A percentile compares a stretch with the other conserved stretches of the same genome.
These are phyloP conservation scores for Collariella sp. DNA, from an alignment of 495 filamentous ascomycete species.

Conservation along the genomic window DNA sequence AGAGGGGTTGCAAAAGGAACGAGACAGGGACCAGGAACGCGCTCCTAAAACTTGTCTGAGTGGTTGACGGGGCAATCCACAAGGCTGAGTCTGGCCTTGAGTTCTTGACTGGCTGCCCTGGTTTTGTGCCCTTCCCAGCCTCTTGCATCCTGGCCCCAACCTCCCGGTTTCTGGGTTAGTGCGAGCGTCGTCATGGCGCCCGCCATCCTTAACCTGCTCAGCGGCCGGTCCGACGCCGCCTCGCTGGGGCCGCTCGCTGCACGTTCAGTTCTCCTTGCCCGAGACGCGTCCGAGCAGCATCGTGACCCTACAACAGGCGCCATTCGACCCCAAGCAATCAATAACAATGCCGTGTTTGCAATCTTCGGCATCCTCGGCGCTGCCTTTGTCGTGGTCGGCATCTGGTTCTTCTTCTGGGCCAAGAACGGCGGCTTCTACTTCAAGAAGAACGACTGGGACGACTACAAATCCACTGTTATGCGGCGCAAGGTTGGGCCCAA, in stretches of 20 bases:
- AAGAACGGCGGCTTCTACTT: conserved; percentile 91
- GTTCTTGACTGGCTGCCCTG: background rate
- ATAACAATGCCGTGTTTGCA: conserved; percentile 73
- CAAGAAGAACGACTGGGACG: conserved; percentile 82
- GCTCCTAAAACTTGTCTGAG: background rate
- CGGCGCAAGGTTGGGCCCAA: conserved; percentile 85
- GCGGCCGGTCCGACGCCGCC: conserved; percentile 15
- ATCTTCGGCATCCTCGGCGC: conserved; percentile 80
- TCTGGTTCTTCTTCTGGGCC: conserved; percentile 99
- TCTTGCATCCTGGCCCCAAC: conserved; percentile 4
- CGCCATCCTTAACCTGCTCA: conserved; percentile 18
- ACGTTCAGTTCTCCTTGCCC: conserved; percentile 31
- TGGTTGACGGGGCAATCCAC: background rate
- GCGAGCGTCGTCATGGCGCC: conserved; percentile 22
- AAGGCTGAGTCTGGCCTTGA: background rate
- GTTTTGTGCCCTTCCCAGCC: background rate
- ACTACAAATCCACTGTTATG: conserved; percentile 96
- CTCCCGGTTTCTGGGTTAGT: conserved; percentile 28
- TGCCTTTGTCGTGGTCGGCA: conserved; percentile 61
- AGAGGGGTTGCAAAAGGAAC: background rate
- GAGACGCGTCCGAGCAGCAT: conserved; percentile 17
- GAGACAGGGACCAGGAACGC: background rate
- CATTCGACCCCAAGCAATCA: conserved; percentile 58
- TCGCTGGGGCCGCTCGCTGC: conserved; percentile 36
- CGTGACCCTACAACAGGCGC: conserved; percentile 42